These are phyloP conservation scores for Neurospora sp. DNA, from an alignment of 495 filamentous ascomycete species.

Conservation along the genomic window DNA sequence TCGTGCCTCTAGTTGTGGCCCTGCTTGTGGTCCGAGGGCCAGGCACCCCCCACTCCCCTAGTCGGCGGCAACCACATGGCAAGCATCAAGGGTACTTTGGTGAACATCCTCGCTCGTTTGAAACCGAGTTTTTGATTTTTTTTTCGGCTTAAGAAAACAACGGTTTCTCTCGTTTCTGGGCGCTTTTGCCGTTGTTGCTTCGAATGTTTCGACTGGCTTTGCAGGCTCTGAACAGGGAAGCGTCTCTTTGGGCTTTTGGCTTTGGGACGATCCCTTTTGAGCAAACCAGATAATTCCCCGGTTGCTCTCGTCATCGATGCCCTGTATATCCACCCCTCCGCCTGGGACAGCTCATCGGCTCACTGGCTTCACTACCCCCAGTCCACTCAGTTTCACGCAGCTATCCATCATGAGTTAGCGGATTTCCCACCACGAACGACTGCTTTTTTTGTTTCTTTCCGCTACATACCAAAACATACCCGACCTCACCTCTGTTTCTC, in stretches of 20 bases:
- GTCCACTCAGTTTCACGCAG: slow-evolving; percentile 8
- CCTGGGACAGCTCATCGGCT: slow-evolving; percentile 13
- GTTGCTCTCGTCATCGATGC: slow-evolving; percentile 21
- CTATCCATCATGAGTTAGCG: slow-evolving; percentile 27
- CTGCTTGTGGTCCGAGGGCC: slow-evolving; percentile 7
- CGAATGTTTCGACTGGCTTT: neutral
- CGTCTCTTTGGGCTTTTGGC: neutral
- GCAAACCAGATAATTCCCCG: slow-evolving; percentile 13
- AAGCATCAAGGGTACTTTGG: slow-evolving; percentile 29
- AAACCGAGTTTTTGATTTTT: slow-evolving; percentile 13
- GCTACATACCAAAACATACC: neutral
- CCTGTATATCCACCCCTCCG: slow-evolving; percentile 24
- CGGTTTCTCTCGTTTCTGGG: slow-evolving; percentile 4
- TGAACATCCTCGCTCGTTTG: neutral
- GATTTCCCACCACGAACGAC: slow-evolving; percentile 11
- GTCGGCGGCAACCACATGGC: slow-evolving; percentile 37
- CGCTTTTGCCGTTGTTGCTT: neutral
- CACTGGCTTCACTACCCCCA: slow-evolving; percentile 15
- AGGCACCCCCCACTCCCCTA: slow-evolving; percentile 15
- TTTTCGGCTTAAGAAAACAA: slow-evolving; percentile 6
- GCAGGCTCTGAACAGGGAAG: neutral
- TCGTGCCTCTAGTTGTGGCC: neutral
- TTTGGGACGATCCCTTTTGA: slow-evolving; percentile 15
- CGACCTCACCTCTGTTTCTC: slow-evolving; percentile 8
- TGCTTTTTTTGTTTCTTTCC: slow-evolving; percentile 15